Evolutionary conservation across 305 asterid genomes (phyloP).

Genomic region (Solanum hybrid): DNA sequence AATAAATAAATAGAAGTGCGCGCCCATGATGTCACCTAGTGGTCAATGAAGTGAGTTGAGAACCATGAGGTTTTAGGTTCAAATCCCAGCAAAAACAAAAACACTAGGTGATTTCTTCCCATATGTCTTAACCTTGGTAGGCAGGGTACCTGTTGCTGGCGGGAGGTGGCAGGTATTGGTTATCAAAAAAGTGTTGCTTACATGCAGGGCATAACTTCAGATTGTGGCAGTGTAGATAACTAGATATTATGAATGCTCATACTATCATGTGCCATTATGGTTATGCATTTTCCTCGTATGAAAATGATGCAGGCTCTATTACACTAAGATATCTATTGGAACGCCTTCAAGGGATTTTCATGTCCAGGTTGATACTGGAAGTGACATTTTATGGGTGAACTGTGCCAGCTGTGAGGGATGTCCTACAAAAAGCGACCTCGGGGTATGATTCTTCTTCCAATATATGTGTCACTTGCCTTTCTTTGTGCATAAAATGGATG

Average conservation of each 20-base stretch:
- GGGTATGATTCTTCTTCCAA: constrained; percentile 36
- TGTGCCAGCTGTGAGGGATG: constrained; percentile 74
- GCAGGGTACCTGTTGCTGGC: background rate
- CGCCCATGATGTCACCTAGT: background rate
- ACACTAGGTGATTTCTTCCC: background rate
- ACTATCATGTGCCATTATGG: background rate
- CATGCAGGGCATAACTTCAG: background rate
- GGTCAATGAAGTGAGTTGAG: background rate
- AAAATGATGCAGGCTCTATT: constrained; percentile 63
- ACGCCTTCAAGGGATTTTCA: constrained; percentile 83
- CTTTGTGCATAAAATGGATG: background rate
- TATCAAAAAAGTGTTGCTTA: background rate
- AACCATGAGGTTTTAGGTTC: background rate
- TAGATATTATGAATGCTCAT: background rate
- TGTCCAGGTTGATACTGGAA: constrained; percentile 96
- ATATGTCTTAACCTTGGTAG: background rate
- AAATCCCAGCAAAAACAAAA: background rate
- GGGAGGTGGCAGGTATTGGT: background rate
- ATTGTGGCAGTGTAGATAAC: background rate
- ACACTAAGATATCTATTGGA: constrained; percentile 75
- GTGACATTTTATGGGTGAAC: constrained; percentile 96
- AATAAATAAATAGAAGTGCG: background rate
- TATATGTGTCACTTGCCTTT: background rate
- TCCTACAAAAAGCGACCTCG: constrained; percentile 72
- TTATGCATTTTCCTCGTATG: background rate